A percentile compares a stretch with the other conserved stretches of the same genome.
These are phyloP conservation scores for Aspergillus sojae DNA, from an alignment of 2,329 filamentous ascomycete genomes.

Conservation along the genomic window DNA sequence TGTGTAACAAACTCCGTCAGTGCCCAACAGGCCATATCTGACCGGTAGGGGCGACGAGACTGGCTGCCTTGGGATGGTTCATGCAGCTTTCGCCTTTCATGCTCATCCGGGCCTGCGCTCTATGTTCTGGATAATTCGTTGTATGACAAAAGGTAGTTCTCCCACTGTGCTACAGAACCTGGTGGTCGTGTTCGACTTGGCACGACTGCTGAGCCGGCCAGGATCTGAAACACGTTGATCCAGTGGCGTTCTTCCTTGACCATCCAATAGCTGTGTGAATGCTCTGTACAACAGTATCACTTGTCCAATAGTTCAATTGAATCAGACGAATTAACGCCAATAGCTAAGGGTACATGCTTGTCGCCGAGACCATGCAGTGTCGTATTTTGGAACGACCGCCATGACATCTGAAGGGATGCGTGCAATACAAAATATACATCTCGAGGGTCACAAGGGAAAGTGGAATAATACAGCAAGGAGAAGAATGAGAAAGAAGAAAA, in stretches of 20 bases:
- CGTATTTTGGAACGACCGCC: constrained; percentile 21
- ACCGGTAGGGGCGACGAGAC: background rate
- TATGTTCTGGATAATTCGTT: background rate
- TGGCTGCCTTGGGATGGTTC: background rate
- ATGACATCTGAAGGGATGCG: constrained; percentile 19
- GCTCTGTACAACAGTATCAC: constrained; percentile 15
- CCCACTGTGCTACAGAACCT: constrained; percentile 1
- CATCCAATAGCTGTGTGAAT: background rate
- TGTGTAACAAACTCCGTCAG: background rate
- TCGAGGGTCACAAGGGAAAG: constrained; percentile 17
- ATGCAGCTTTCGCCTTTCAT: background rate
- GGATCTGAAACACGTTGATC: background rate
- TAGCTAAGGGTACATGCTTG: constrained; percentile 23
- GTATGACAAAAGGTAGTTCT: background rate
- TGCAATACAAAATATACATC: constrained; percentile 22
- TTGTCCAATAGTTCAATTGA: constrained; percentile 17
- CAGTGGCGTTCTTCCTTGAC: background rate
- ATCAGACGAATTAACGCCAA: constrained; percentile 21
- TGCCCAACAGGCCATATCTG: constrained; percentile 2
- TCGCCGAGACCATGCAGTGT: constrained; percentile 26
- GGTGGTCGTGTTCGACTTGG: background rate
- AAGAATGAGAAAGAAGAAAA: constrained; percentile 14
- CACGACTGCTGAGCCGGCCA: background rate
- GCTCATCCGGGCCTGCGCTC: background rate
- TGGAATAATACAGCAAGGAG: constrained; percentile 25